These are phyloP conservation scores for Catunica adiposa DNA, from an alignment of 2,329 filamentous ascomycete genomes.

Conservation along the genomic window DNA sequence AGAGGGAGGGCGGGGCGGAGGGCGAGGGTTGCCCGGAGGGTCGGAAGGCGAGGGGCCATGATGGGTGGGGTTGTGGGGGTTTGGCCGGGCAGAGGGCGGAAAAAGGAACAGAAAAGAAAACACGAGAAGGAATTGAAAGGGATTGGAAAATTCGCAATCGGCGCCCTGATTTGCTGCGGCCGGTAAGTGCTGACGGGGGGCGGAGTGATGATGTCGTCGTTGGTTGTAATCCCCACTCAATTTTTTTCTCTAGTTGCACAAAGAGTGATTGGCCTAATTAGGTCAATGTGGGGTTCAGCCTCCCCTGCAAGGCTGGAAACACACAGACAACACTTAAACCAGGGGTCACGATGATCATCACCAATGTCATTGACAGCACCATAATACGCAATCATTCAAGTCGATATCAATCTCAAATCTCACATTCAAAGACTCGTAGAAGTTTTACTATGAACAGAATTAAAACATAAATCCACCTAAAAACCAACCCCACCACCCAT, in stretches of 20 bases:
- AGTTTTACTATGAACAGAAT: not conserved
- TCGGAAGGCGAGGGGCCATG: not conserved
- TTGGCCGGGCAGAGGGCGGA: too few relatives aligned
- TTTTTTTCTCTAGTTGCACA: not conserved
- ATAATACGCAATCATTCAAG: too few relatives aligned
- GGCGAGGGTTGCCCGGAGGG: not conserved
- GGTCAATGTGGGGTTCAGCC: not conserved
- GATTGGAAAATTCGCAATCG: not conserved
- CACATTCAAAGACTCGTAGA: not conserved
- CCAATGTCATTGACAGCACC: too few relatives aligned
- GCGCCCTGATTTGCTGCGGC: not conserved
- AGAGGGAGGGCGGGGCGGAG: not conserved
- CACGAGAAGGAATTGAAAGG: not conserved
- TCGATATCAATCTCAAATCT: too few relatives aligned
- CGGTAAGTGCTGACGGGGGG: not conserved
- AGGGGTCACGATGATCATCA: too few relatives aligned
- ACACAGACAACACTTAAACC: not conserved
- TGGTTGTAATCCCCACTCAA: not conserved
- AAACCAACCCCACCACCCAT: slow-evolving; percentile 37
- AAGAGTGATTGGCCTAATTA: not conserved
- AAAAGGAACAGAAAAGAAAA: not conserved
- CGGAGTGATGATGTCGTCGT: not conserved
- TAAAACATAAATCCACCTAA: not conserved
- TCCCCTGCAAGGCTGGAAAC: not conserved
- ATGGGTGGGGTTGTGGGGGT: not conserved